Evolutionary conservation across 768 basidiomycete species (phyloP).

Genomic region (Cubamyces sp.): DNA sequence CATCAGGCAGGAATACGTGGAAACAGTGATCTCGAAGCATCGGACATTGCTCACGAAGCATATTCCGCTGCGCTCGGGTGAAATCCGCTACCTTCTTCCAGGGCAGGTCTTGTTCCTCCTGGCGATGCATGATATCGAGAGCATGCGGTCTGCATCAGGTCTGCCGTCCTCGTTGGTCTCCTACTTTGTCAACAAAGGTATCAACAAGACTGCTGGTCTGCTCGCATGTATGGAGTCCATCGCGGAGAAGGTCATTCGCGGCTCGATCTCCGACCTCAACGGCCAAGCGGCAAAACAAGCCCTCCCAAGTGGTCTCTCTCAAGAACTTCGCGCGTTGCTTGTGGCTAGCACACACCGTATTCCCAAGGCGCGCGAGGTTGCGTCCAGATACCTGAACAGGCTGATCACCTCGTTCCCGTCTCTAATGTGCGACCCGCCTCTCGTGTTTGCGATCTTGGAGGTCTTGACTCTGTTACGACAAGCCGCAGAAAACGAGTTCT

Average conservation of each 20-base stretch:
- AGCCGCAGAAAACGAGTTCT: slow-evolving; percentile 88
- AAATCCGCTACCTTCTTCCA: slow-evolving; percentile 74
- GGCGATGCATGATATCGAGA: slow-evolving; percentile 87
- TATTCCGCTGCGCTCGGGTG: slow-evolving; percentile 65
- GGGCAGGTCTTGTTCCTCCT: slow-evolving; percentile 87
- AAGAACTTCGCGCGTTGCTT: slow-evolving; percentile 77
- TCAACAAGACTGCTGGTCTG: slow-evolving; percentile 73
- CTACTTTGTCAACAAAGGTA: slow-evolving; percentile 86
- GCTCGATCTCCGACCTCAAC: slow-evolving; percentile 73
- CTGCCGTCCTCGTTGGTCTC: slow-evolving; percentile 79
- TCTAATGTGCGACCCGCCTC: slow-evolving; percentile 85
- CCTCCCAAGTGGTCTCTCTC: slow-evolving; percentile 66
- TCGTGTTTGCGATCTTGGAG: slow-evolving; percentile 90
- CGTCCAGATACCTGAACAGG: slow-evolving; percentile 80
- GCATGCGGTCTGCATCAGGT: slow-evolving; percentile 80
- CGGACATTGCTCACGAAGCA: slow-evolving; percentile 64
- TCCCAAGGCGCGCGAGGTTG: slow-evolving; percentile 78
- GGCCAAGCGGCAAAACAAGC: slow-evolving; percentile 78
- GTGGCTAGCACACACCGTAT: slow-evolving; percentile 82
- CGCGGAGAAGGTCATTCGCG: slow-evolving; percentile 84
- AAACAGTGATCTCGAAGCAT: slow-evolving; percentile 73
- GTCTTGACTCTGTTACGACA: slow-evolving; percentile 86
- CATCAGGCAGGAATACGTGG: slow-evolving; percentile 82
- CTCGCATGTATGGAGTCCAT: slow-evolving; percentile 83
- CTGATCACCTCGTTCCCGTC: slow-evolving; percentile 93